phyloP scores from a whole-genome alignment of 1,284 basidiomycete genomes.

The Ganoderma meredithae region DNA sequence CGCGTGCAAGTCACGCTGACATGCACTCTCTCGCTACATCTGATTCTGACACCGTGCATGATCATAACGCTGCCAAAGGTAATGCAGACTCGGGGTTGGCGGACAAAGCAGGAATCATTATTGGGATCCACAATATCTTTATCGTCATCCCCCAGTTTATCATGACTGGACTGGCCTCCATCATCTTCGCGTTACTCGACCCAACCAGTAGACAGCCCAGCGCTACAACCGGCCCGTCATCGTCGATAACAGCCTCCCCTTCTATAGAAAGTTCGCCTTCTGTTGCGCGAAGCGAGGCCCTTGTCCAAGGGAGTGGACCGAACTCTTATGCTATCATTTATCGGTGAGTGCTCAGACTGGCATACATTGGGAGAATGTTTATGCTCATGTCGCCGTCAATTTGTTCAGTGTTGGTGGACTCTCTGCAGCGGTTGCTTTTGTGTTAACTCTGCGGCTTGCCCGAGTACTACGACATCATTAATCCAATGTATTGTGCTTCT shows the following conservation, averaged over 20 bases:
- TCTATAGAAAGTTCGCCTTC: conserved; percentile 24
- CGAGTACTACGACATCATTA: conserved; percentile 62
- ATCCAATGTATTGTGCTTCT: conserved; percentile 5
- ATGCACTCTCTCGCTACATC: conserved; percentile 39
- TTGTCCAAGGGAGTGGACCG: conserved; percentile 43
- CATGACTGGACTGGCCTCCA: conserved; percentile 69
- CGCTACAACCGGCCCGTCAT: not conserved
- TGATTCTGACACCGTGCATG: conserved; percentile 31
- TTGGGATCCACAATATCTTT: conserved; percentile 93
- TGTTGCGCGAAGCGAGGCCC: conserved; percentile 27
- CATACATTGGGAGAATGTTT: no score
- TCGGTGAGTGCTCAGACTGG: conserved; percentile 52
- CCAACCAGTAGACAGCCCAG: conserved; percentile 49
- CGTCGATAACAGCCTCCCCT: conserved; percentile 18
- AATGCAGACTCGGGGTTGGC: conserved; percentile 36
- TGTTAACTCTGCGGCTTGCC: conserved; percentile 72
- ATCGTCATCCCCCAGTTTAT: conserved; percentile 83
- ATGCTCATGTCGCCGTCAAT: not conserved
- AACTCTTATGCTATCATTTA: conserved; percentile 84
- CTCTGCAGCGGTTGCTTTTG: conserved; percentile 73
- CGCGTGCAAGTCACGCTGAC: conserved; percentile 51
- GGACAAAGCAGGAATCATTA: conserved; percentile 87
- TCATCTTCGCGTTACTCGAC: conserved; percentile 76
- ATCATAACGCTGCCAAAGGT: conserved; percentile 16
- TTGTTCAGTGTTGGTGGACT: conserved; percentile 72